Evolutionary conservation across 1,284 basidiomycete genomes (phyloP), one percentile per base, ranked within the genome.

Genomic region (Cutaneotrichosporon sp.): DNA sequence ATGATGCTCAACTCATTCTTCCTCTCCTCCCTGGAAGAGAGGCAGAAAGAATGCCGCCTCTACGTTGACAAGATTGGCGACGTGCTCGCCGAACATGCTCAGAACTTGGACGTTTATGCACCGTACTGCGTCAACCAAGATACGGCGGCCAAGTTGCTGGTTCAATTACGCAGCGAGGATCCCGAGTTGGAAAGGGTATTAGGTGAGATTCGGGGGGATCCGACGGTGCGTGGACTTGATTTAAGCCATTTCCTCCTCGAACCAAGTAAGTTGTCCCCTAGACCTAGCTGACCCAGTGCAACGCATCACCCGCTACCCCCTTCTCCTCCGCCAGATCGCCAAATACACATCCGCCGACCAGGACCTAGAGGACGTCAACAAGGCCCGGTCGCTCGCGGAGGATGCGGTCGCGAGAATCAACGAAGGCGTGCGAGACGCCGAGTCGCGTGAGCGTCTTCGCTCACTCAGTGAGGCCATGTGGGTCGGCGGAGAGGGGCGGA

Each of bases 111-210:
- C 4, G 86, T 90, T 16, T 96, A 96, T 73, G 86, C 88, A 84
- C 88, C 89, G 55, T 97, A 97, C 76, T 98, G 95, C 71, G 86
- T 92, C 65, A 96, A 97, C 72, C 94, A 97, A 80, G 83, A 83
- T 18, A 88, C 85, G 21, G 92, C 91, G 0, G 89, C 88, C 69
- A 88, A 88, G 71, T 86, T 90, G 11, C 83, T 98, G 10, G 87
- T 90, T 69, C 87, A 88, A 0, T 80, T 94, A 58, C 84, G 92
- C 56, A 84, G 88, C 62, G 82, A 84, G 1, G 89, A 91, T 67
- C 82, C 86, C 0, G 84, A 87, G 31, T 79, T 97, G 4, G 86
- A 86, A 1, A 74, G 80, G 6, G 32, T 21, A 32, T 53, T 62
- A 11, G 56, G 70, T 67, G 66, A 66, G 22, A 73, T 80, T 36